phyloP scores from a whole-genome alignment of 768 basidiomycete species.

The Rhodotorula graminis region DNA sequence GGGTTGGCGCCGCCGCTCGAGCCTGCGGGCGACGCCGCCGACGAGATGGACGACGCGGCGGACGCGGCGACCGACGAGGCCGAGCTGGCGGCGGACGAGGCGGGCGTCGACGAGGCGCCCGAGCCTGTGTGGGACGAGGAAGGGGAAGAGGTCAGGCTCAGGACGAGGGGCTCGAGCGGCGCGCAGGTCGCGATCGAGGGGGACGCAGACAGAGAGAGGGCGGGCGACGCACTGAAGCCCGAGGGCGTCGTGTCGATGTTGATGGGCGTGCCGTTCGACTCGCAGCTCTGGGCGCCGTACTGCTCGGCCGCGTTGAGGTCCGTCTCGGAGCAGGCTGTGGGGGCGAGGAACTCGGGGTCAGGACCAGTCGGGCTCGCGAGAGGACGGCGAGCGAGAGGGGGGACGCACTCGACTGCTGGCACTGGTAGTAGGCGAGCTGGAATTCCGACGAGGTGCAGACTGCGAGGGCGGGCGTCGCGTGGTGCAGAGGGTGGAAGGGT shows the following conservation, averaged over 20 bases:
- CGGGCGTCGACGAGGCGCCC: not conserved
- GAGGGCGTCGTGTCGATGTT: slow-evolving; percentile 11
- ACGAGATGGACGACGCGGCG: not conserved
- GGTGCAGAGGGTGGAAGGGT: too few species aligned
- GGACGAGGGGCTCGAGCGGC: too few species aligned
- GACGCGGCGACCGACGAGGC: not conserved
- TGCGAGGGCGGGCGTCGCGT: not conserved
- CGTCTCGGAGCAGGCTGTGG: slow-evolving; percentile 11
- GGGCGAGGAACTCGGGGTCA: too few species aligned
- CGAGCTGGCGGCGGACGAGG: not conserved
- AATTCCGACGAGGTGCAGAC: slow-evolving; percentile 24
- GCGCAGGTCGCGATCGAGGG: too few species aligned
- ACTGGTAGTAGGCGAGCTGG: slow-evolving; percentile 26
- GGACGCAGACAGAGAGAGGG: not conserved
- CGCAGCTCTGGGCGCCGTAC: slow-evolving; percentile 17
- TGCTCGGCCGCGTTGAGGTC: slow-evolving; percentile 11
- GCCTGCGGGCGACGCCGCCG: not conserved
- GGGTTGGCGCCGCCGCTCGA: not conserved
- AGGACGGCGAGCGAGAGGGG: too few species aligned
- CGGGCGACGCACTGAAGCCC: slow-evolving; percentile 1
- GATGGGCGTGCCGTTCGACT: slow-evolving; percentile 16
- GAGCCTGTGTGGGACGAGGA: not conserved
- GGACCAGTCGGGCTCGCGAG: too few species aligned
- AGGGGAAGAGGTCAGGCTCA: not conserved
- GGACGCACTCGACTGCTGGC: slow-evolving; percentile 24